These are phyloP conservation scores for Orbilia blumenaviensis DNA, from an alignment of 2,329 filamentous ascomycete genomes.

Conservation along the genomic window DNA sequence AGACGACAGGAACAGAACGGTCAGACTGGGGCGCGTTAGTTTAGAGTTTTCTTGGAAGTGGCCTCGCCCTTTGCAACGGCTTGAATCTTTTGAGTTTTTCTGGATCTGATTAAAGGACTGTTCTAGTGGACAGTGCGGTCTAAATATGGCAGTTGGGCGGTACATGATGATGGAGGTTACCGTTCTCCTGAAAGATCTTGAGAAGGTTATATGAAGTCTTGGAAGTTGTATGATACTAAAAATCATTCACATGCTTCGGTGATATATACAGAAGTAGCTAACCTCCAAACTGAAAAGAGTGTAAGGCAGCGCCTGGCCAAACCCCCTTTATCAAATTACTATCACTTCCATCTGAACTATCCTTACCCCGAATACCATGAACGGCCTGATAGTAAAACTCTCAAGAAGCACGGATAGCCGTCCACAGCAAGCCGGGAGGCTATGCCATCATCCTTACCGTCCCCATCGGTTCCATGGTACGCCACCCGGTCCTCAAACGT, in stretches of 20 bases:
- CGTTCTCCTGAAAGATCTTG: background rate
- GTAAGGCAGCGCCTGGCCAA: background rate
- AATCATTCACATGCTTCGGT: conserved; percentile 4
- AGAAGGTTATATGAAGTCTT: background rate
- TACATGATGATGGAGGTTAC: background rate
- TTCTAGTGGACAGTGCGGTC: background rate
- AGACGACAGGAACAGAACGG: conserved; percentile 13
- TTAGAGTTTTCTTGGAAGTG: background rate
- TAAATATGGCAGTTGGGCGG: background rate
- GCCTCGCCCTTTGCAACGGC: background rate
- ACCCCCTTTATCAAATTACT: background rate
- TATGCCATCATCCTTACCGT: conserved; percentile 20
- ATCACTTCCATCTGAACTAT: background rate
- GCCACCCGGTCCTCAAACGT: conserved; percentile 14
- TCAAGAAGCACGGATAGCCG: conserved; percentile 25
- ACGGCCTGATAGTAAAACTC: conserved; percentile 3
- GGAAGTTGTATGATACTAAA: background rate
- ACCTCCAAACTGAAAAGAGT: background rate
- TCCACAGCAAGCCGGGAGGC: conserved; percentile 22
- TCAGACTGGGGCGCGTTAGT: background rate
- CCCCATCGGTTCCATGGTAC: conserved; percentile 44
- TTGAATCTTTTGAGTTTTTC: background rate
- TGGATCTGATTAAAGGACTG: conserved; percentile 1
- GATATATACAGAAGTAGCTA: background rate
- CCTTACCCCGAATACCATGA: background rate